Base-by-base conservation (phyloP, 192 early-diverging fungal genomes). In the Linnemannia exigua region DNA sequence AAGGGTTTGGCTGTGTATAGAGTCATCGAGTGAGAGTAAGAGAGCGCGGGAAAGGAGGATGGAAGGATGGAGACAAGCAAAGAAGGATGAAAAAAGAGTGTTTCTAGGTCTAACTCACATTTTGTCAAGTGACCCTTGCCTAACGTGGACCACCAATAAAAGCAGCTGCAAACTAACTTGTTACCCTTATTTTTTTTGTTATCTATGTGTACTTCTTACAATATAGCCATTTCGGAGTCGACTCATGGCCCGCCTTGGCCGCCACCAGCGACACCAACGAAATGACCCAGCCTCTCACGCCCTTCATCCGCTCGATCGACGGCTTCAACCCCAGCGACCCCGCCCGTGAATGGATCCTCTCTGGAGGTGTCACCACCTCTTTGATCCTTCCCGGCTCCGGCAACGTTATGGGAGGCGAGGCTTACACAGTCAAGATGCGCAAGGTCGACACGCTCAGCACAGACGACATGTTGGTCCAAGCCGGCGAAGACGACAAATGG, bases 361-460 rank as follows among this genome's bases (percentile, higher is more conserved):
- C 91, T 37, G 94, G 95, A 71, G 95, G 95, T 50, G 90, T 96
- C 52, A 96, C 95, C 20, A 95, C 95, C 25, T 90, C 92, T 1
- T 80, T 87, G 25, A 90, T 96, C 25, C 83, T 96, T 2, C 95
- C 95, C 6, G 95, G 95, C n/a, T 93, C 92, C 36, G 90, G 90
- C 28, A 95, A 95, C 74, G 44, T 95, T 46, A 95, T 96, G 90
- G 95, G 95, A 50, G 95, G 95, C 14, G 95, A 96, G 76, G 93
- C 89, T 2, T 94, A 88, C 85, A 90, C 89, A 5, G 89, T 96
- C 81, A 96, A 96, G 78, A 72, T 92, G 72, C 87, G 92, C 71
- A 81, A 77, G 11, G 87, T 92, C 22, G 54, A 87, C 50, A 91
- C 89, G 3, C 84, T 92, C 47, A 88, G 88, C 58, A 92, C 88